Conservation (phyloP, 345 rosid species). For the Boechera stricta region DNA sequence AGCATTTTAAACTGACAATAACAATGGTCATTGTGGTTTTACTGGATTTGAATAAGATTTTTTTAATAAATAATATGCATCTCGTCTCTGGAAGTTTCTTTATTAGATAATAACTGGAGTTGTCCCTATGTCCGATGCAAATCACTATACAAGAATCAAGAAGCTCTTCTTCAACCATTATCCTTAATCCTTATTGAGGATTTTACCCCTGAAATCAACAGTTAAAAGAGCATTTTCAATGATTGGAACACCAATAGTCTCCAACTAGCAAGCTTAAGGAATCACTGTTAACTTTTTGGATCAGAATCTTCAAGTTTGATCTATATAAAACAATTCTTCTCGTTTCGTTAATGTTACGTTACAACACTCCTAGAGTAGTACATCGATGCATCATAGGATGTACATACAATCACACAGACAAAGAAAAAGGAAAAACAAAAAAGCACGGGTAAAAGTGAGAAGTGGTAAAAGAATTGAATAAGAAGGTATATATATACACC, state of each 20-base stretch:
- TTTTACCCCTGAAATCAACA: neutral
- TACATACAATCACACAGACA: conserved; percentile 11
- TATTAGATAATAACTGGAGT: too few relatives aligned
- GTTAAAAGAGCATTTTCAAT: too few relatives aligned
- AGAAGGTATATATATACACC: neutral
- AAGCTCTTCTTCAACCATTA: neutral
- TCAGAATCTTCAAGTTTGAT: neutral
- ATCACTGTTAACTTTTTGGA: neutral
- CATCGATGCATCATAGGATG: neutral
- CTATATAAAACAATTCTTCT: conserved; percentile 2
- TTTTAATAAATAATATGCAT: too few relatives aligned
- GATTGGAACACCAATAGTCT: too few relatives aligned
- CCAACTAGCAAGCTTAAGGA: neutral
- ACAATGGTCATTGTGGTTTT: too few relatives aligned
- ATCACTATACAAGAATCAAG: neutral
- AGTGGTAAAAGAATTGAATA: neutral
- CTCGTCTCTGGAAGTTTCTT: too few relatives aligned
- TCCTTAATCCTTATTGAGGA: too few relatives aligned
- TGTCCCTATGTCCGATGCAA: neutral
- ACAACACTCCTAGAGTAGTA: neutral
- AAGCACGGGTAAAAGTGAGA: conserved; percentile 3
- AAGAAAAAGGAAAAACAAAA: neutral
- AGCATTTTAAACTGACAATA: too few relatives aligned
- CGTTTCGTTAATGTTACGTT: conserved; percentile 5
- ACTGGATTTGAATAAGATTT: too few relatives aligned